phyloP scores from a whole-genome alignment of 2,329 filamentous ascomycete species.

The Mycosphaerella sp. region DNA sequence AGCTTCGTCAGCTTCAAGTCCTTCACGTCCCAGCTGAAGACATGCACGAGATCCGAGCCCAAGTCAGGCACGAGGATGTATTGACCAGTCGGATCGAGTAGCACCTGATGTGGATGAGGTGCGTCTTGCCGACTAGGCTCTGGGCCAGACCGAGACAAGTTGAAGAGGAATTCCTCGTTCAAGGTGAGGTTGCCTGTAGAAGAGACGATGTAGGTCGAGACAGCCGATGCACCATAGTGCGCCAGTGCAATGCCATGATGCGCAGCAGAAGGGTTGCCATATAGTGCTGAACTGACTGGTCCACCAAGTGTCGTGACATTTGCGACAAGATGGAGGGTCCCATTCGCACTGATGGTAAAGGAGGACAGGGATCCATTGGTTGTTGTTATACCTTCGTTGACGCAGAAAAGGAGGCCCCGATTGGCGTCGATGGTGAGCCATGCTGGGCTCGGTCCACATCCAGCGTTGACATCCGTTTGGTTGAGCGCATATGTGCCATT shows the following conservation, averaged over 20 bases:
- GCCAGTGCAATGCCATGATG: conserved; percentile 38
- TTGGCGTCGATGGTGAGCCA: conserved; percentile 55
- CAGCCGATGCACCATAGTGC: conserved; percentile 38
- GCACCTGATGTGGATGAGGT: conserved; percentile 35
- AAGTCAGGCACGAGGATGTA: conserved; percentile 37
- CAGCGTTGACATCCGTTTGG: conserved; percentile 40
- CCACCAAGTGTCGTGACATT: conserved; percentile 35
- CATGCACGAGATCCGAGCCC: conserved; percentile 35
- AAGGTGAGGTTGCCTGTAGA: conserved; percentile 40
- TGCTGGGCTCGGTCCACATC: conserved; percentile 51
- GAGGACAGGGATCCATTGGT: conserved; percentile 46
- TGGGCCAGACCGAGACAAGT: conserved; percentile 27
- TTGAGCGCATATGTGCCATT: conserved; percentile 38
- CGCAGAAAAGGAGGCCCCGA: conserved; percentile 51
- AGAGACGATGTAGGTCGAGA: conserved; percentile 47
- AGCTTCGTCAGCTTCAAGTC: conserved; percentile 27
- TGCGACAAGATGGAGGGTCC: conserved; percentile 35
- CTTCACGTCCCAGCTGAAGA: conserved; percentile 29
- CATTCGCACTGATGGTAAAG: conserved; percentile 37
- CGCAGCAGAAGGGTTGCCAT: conserved; percentile 33
- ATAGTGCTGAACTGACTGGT: conserved; percentile 40
- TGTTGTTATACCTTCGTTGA: conserved; percentile 51
- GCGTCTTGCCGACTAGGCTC: conserved; percentile 32
- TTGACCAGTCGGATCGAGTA: conserved; percentile 36
- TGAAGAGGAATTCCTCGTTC: conserved; percentile 30